Evolutionary conservation across 2,329 filamentous ascomycete species (phyloP), one percentile per base, ranked within the genome.

Genomic region (Paracoccidioides brasiliensis): DNA sequence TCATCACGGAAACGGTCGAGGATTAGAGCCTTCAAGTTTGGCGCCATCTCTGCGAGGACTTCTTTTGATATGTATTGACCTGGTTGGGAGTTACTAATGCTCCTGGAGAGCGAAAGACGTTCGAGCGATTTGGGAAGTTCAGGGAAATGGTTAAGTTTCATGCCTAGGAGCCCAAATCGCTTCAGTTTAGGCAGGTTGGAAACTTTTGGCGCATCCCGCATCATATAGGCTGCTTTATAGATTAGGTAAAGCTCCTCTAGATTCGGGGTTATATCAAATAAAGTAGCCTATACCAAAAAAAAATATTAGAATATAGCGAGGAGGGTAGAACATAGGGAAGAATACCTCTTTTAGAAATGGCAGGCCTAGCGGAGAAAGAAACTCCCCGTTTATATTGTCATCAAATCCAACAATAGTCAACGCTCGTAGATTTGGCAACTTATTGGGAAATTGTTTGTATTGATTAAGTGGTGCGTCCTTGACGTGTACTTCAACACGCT

Each of bases 161-260:
- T 53, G 3, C 66, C 66, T 7, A 59, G 62, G 4, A 71, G 59
- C 12, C 67, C 63, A 10, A 70, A 54, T 8, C 55, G 61, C n/a
- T 64, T 64, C 14, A 71, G 58, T 1, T 58, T 8, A 60, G 55
- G 10, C 10, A 49, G 15, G 28, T 45, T 40, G 12, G 43, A 52
- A 45, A 52, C 40, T 14, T 53, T 42, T n/a, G 28, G 50, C 5
- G 12, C 28, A 15, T 42, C 28, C 1, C 35, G n/a, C 22, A 42
- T 43, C 12, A 8, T 12, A 9, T 38, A 5, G 22, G 9, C 14
- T 28, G 52, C 8, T 40, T 41, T 35, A 15, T 12, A 33, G 53
- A n/a, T 61, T 44, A 71, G 61, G 15, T 65, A 59, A 1, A 71
- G 49, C 44, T 69, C 67, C 58, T 69, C 64, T 4, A 71, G 60